These are phyloP conservation scores for Chlorella sorokiniana DNA, from an alignment of 139 green algal species.

Conservation along the genomic window DNA sequence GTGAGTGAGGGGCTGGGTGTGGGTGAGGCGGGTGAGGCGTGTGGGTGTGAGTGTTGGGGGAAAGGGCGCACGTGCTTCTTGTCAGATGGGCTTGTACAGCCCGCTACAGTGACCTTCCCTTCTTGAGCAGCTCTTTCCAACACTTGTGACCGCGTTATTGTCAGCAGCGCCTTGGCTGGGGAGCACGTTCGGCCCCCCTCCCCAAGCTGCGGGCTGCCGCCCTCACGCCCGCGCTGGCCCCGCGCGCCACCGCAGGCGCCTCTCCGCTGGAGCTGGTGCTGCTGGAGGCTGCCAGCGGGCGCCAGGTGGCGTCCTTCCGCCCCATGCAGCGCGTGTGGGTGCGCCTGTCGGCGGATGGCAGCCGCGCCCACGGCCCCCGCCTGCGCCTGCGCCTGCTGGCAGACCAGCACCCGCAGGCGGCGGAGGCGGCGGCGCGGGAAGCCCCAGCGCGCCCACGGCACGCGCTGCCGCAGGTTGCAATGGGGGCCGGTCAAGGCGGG, in stretches of 20 bases:
- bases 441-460: slow-evolving; percentile 2
- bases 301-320: slow-evolving; percentile 13
- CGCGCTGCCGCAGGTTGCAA: background rate
- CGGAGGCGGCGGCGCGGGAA: slow-evolving; percentile 12
- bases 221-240: no score
- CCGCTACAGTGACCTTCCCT: no score
- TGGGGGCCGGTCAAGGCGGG: background rate
- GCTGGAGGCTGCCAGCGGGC: background rate
- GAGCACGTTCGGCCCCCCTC: no score
- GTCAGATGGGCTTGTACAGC: no score
- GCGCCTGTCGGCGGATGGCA: slow-evolving; percentile 45
- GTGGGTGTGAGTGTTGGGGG: background rate
- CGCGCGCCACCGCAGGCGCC: background rate
- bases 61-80: no score
- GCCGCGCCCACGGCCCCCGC: slow-evolving; percentile 55
- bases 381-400: slow-evolving; percentile 51
- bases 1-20: background rate
- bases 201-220: no score
- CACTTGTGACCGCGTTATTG: no score
- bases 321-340: slow-evolving; percentile 55
- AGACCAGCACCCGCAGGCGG: slow-evolving; percentile 37
- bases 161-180: no score
- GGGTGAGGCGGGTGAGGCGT: background rate
- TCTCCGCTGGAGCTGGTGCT: background rate
- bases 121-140: no score